Evolutionary conservation across 169 alveolate species (phyloP).

Genomic region (Pseudocohnilembus persalinus): DNA sequence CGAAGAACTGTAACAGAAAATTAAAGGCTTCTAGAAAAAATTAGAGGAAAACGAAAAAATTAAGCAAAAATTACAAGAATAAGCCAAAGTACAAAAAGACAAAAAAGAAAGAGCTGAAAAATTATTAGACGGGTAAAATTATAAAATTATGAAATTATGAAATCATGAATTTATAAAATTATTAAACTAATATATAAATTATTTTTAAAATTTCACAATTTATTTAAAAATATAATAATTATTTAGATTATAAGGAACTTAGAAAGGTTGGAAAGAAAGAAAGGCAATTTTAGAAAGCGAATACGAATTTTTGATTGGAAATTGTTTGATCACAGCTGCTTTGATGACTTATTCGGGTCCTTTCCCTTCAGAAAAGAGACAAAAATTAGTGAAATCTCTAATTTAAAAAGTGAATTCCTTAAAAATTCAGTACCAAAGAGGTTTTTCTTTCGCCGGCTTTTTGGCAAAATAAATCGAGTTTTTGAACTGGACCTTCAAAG

Average conservation of each 20-base stretch:
- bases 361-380: conserved; percentile 88
- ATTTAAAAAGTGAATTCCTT: conserved; percentile 57
- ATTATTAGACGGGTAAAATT: conserved; percentile 82
- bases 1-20: conserved; percentile 77
- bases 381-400: conserved; percentile 59
- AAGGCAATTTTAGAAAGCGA: conserved; percentile 80
- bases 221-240: too few species aligned
- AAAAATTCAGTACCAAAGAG: conserved; percentile 86
- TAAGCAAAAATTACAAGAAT: conserved; percentile 77
- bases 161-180: too few species aligned
- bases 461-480: conserved; percentile 87
- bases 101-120: conserved; percentile 94
- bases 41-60: conserved; percentile 77
- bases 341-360: conserved; percentile 94
- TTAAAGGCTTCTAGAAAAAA: conserved; percentile 78
- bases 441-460: conserved; percentile 88
- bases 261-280: conserved; percentile 93
- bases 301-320: conserved; percentile 85
- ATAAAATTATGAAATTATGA: too few species aligned
- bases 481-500: conserved; percentile 88
- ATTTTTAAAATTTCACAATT: too few species aligned
- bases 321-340: conserved; percentile 89
- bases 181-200: too few species aligned
- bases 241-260: conserved; percentile 87
- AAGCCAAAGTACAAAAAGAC: conserved; percentile 84